phyloP scores from a whole-genome alignment of 257 asterid species.

The Fraxinus excelsior region DNA sequence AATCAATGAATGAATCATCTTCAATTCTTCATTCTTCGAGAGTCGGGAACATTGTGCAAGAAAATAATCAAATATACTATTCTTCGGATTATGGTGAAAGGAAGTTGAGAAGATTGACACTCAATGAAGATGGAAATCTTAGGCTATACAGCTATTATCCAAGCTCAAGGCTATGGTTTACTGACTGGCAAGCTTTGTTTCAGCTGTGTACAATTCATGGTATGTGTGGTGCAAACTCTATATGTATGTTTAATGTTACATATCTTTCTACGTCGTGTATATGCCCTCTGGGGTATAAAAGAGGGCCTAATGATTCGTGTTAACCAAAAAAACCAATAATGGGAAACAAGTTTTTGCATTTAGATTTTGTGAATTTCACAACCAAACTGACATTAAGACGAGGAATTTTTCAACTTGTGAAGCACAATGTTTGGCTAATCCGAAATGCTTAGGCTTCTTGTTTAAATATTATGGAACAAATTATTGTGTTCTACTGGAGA shows the following conservation, averaged over 20 bases:
- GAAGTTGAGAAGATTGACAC: constrained; percentile 57
- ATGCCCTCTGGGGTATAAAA: constrained; percentile 76
- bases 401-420: constrained; percentile 47
- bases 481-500: constrained; percentile 61
- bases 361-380: constrained; percentile 72
- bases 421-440: constrained; percentile 34
- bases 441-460: constrained; percentile 62
- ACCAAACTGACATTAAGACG: constrained; percentile 43
- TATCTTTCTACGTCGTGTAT: constrained; percentile 54
- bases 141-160: constrained; percentile 59
- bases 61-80: constrained; percentile 21
- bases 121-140: constrained; percentile 76
- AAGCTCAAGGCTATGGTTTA: constrained; percentile 42
- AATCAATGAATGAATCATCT: no score
- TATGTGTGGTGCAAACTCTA: constrained; percentile 63
- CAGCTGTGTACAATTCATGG: constrained; percentile 62
- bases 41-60: constrained; percentile 53
- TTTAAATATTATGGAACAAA: constrained; percentile 68
- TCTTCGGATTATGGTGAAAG: constrained; percentile 54
- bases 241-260: constrained; percentile 58
- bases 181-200: constrained; percentile 64
- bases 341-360: constrained; percentile 45
- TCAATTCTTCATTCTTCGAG: no score
- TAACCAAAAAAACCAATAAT: constrained; percentile 37
- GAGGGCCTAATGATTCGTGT: constrained; percentile 37